A percentile compares a stretch with the other conserved stretches of the same genome.
Conservation (phyloP, 345 rosid species). For the Melastoma malabathricum region DNA sequence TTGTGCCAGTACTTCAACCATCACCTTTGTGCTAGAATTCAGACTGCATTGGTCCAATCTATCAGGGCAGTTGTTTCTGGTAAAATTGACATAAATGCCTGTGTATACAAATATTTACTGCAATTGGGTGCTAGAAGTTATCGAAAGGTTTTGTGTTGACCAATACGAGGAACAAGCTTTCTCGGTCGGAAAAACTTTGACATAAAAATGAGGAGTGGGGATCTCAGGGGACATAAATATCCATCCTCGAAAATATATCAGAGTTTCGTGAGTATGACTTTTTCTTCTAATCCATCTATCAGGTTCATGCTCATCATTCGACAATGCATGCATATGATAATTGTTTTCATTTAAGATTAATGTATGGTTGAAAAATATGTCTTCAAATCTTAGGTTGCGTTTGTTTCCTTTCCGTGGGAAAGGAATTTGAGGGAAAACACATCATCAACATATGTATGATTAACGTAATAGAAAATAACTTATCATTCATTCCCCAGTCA, state of each 20-base stretch:
- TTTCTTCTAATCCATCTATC: neutral
- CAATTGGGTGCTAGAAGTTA: conserved; percentile 47
- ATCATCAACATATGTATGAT: too few relatives aligned
- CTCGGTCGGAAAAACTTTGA: conserved; percentile 52
- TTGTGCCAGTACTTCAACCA: conserved; percentile 36
- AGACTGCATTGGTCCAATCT: conserved; percentile 34
- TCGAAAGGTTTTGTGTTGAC: conserved; percentile 42
- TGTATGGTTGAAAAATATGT: too few relatives aligned
- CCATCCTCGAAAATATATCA: conserved; percentile 6
- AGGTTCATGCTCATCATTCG: too few relatives aligned
- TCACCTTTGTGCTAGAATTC: conserved; percentile 33
- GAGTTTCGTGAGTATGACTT: conserved; percentile 19
- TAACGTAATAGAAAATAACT: too few relatives aligned
- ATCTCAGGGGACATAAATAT: conserved; percentile 23
- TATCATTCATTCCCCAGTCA: too few relatives aligned
- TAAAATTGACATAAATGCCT: conserved; percentile 31
- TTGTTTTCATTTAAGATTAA: too few relatives aligned
- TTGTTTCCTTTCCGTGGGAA: too few relatives aligned
- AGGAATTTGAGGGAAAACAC: too few relatives aligned
- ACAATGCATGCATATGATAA: too few relatives aligned
- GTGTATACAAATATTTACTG: conserved; percentile 45
- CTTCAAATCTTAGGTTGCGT: too few relatives aligned
- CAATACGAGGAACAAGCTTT: conserved; percentile 46
- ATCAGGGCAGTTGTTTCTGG: conserved; percentile 45
- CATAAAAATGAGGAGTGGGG: conserved; percentile 65